Percentiles rank a stretch among this genome's conserved stretches.
Evolutionary conservation across 2,329 filamentous ascomycete species (phyloP).

Genomic region (Trichoderma atrobrunneum): DNA sequence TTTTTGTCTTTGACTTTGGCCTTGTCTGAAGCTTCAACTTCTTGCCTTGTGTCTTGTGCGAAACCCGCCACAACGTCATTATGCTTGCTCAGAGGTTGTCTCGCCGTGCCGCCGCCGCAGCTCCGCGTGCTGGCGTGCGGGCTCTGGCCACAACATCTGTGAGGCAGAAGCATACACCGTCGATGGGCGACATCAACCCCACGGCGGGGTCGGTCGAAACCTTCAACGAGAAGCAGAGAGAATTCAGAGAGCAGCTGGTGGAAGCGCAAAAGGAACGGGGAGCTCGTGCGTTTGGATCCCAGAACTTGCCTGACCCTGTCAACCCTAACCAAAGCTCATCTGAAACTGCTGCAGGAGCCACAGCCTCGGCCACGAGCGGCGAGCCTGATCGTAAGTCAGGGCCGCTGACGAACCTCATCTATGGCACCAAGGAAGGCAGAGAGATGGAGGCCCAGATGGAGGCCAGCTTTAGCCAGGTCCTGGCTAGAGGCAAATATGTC

Average conservation of each 20-base stretch:
- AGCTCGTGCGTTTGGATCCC: conserved; percentile 67
- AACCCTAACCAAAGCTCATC: conserved; percentile 40
- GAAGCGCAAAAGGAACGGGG: conserved; percentile 76
- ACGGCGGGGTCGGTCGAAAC: conserved; percentile 62
- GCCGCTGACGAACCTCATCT: conserved; percentile 82
- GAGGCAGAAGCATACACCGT: conserved; percentile 56
- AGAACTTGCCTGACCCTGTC: conserved; percentile 42
- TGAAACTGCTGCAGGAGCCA: conserved; percentile 36
- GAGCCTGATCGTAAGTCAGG: conserved; percentile 65
- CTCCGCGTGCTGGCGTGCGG: conserved; percentile 49
- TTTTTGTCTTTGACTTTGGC: neutral
- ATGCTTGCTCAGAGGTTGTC: conserved; percentile 54
- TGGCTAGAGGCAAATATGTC: conserved; percentile 95
- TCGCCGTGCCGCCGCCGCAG: conserved; percentile 41
- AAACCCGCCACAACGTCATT: conserved; percentile 27
- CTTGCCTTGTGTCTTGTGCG: conserved; percentile 12
- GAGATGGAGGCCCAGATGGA: conserved; percentile 95
- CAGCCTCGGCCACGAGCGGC: conserved; percentile 55
- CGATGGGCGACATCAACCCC: conserved; percentile 76
- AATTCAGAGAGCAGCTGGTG: conserved; percentile 79
- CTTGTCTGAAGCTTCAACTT: neutral
- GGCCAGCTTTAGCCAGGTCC: conserved; percentile 89
- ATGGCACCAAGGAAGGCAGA: conserved; percentile 92
- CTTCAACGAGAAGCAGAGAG: conserved; percentile 81
- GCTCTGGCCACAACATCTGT: conserved; percentile 56